phyloP scores from a whole-genome alignment of 495 filamentous ascomycete species.

The Penicillium flavigenum region DNA sequence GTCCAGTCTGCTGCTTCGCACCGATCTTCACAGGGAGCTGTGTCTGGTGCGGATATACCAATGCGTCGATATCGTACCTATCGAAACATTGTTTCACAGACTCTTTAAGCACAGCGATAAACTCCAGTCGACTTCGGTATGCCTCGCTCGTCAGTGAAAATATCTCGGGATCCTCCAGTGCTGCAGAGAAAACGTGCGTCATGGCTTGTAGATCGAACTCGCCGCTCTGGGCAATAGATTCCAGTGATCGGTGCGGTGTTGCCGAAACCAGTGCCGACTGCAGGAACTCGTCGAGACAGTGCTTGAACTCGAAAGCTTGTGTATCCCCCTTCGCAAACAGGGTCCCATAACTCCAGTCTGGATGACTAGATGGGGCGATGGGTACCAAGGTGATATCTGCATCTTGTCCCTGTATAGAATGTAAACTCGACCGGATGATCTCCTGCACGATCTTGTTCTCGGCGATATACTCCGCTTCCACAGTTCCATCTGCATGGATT shows the following conservation, averaged over 20 bases:
- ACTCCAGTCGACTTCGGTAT: slow-evolving; percentile 43
- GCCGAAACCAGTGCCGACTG: slow-evolving; percentile 25
- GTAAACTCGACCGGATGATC: slow-evolving; percentile 39
- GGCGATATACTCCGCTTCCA: slow-evolving; percentile 51
- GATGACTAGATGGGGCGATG: slow-evolving; percentile 42
- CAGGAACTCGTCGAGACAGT: slow-evolving; percentile 49
- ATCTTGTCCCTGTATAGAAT: slow-evolving; percentile 25
- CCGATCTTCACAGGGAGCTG: slow-evolving; percentile 62
- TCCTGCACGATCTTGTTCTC: slow-evolving; percentile 57
- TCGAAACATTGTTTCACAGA: slow-evolving; percentile 50
- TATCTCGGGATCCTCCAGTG: slow-evolving; percentile 13
- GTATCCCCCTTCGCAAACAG: slow-evolving; percentile 51
- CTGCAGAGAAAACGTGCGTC: slow-evolving; percentile 40
- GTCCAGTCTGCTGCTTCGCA: slow-evolving; percentile 50
- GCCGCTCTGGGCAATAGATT: slow-evolving; percentile 56
- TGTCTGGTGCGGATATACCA: slow-evolving; percentile 66
- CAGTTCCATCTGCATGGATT: slow-evolving; percentile 26
- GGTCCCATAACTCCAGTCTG: slow-evolving; percentile 49
- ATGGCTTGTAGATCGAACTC: slow-evolving; percentile 51
- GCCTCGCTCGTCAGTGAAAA: slow-evolving; percentile 46
- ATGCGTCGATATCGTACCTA: slow-evolving; percentile 49
- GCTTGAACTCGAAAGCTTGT: slow-evolving; percentile 57
- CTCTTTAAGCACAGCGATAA: slow-evolving; percentile 48
- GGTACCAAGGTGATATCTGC: slow-evolving; percentile 19
- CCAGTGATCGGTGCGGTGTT: slow-evolving; percentile 38